Evolutionary conservation across 495 filamentous ascomycete species (phyloP).

Genomic region (Astrocystis sublimbata): DNA sequence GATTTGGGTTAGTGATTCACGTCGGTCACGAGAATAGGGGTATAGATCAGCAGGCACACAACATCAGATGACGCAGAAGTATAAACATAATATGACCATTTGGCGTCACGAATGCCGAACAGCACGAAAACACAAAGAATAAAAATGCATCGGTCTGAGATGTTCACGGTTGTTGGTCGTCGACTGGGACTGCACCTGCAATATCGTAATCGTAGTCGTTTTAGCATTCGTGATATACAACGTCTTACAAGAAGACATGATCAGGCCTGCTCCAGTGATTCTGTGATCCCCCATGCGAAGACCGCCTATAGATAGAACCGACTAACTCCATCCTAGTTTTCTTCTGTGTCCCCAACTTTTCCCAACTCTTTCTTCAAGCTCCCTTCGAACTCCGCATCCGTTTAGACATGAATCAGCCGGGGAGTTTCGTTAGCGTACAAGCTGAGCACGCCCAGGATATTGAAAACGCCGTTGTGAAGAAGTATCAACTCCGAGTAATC

Average conservation of each 20-base stretch:
- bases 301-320: neutral
- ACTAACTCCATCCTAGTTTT: neutral
- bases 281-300: neutral
- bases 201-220: neutral
- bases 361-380: neutral
- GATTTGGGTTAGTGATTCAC: too few relatives aligned
- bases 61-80: too few relatives aligned
- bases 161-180: neutral
- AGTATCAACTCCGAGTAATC: conserved; percentile 6
- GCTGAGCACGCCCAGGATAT: neutral
- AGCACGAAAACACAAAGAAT: too few relatives aligned
- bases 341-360: too few relatives aligned
- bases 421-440: neutral
- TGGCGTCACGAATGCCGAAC: too few relatives aligned
- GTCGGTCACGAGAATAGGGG: too few relatives aligned
- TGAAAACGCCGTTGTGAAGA: conserved; percentile 3
- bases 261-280: neutral
- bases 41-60: too few relatives aligned
- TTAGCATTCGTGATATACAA: neutral
- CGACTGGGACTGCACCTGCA: neutral
- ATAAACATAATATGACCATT: too few relatives aligned
- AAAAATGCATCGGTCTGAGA: too few relatives aligned
- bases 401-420: neutral
- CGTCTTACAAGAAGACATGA: neutral
- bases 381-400: neutral